Evolutionary conservation across 306 rosid genomes (phyloP), one percentile per base, ranked within the genome.

Genomic region (Notholithocarpus densiflorus): DNA sequence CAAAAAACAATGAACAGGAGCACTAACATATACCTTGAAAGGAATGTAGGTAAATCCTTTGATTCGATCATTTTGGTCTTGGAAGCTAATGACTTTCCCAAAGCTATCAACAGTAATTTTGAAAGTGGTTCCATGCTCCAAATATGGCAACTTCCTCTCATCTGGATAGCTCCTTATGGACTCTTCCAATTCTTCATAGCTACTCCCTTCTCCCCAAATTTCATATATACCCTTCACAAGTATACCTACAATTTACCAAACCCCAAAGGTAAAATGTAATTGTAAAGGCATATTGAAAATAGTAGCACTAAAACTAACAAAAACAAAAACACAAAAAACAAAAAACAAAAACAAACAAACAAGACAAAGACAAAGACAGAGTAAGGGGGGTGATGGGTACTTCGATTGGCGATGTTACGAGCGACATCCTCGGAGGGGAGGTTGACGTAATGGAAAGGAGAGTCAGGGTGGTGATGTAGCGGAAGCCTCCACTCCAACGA

Each of bases 161-260:
- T 90, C 98, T 3, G 92, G 91, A 73, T 82, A 92, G 52, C 83
- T 82, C 81, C 76, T 64, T 45, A 92, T 84, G 76, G 94, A 87
- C 65, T 85, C 96, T 72, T 89, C 90, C 77, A 92, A 85, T 74
- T 91, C 98, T 83, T 89, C 92, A 68, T 89, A 85, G 84, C 84
- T 86, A 68, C 87, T 70, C 75, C 98, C 98, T 85, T 91, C 98
- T 43, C 97, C 98, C 98, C 98, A 92, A 14, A 92, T 84, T 77
- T 95, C 98, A 83, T 92, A 95, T 89, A 95, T 89, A 62, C 98
- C 98, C 89, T 91, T 95, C 81, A 92, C 96, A 54, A 95, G 93
- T 87, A 95, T 92, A 71, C 98, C 98, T 95, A 45, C 77, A 80
- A 65, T 24, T 51, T 51, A 56, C 56, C 56, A 6, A 34, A 34